These are phyloP conservation scores for Cladosporium sphaerospermum DNA, from an alignment of 2,329 filamentous ascomycete species.

Conservation along the genomic window DNA sequence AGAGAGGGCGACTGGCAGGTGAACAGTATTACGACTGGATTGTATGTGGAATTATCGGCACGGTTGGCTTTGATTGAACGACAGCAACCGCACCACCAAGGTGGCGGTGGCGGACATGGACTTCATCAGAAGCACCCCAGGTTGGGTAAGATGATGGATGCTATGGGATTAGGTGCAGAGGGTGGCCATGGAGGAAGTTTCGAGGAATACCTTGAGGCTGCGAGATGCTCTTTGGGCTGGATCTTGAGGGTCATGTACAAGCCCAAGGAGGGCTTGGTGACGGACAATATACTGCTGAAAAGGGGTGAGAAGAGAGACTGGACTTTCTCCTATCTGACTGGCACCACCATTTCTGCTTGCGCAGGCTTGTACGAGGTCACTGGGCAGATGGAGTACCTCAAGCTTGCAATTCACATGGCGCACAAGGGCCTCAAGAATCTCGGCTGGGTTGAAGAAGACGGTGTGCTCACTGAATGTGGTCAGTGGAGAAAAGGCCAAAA, in stretches of 20 bases:
- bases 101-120: background rate
- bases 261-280: slow-evolving; percentile 20
- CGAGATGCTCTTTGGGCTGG: slow-evolving; percentile 21
- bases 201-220: slow-evolving; percentile 18
- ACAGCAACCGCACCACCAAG: background rate
- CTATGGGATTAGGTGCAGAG: background rate
- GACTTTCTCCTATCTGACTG: slow-evolving; percentile 27
- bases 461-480: slow-evolving; percentile 21
- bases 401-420: slow-evolving; percentile 22
- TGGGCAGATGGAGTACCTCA: slow-evolving; percentile 18
- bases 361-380: slow-evolving; percentile 20
- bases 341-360: slow-evolving; percentile 21
- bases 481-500: slow-evolving; percentile 22
- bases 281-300: slow-evolving; percentile 22
- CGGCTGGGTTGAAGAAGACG: slow-evolving; percentile 23
- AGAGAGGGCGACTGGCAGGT: slow-evolving; percentile 17
- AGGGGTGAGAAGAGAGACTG: slow-evolving; percentile 20
- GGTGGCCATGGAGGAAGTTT: background rate
- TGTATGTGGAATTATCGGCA: slow-evolving; percentile 23
- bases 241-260: slow-evolving; percentile 24
- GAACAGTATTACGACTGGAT: slow-evolving; percentile 19
- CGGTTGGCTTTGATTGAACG: slow-evolving; percentile 17
- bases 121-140: slow-evolving; percentile 10
- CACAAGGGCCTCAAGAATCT: slow-evolving; percentile 18
- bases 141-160: slow-evolving; percentile 11